phyloP scores from a whole-genome alignment of 305 asterid genomes.

The Ilex paraguariensis region DNA sequence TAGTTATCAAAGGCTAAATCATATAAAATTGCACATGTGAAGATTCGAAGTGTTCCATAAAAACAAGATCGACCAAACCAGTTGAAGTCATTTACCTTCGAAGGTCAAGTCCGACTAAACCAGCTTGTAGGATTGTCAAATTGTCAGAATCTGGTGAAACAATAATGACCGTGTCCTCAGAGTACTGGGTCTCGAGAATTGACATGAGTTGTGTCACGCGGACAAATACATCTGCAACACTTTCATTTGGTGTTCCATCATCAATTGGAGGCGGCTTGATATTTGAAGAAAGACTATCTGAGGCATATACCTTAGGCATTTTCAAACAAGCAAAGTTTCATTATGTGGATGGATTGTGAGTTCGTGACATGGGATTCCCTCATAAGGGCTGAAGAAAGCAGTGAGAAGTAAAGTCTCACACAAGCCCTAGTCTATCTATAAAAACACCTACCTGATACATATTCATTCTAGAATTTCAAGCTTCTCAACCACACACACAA shows the following conservation, averaged over 20 bases:
- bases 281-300: slow-evolving; percentile 66
- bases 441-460: too few relatives aligned
- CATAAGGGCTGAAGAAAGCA: too few relatives aligned
- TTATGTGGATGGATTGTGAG: too few relatives aligned
- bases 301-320: slow-evolving; percentile 48
- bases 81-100: slow-evolving; percentile 45
- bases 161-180: slow-evolving; percentile 68
- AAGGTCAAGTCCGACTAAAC: slow-evolving; percentile 76
- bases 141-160: slow-evolving; percentile 94
- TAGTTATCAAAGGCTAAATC: too few relatives aligned
- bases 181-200: slow-evolving; percentile 84
- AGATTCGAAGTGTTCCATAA: too few relatives aligned
- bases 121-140: slow-evolving; percentile 74
- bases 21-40: too few relatives aligned
- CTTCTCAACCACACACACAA: slow-evolving; percentile 3
- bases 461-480: background rate
- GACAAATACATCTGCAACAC: slow-evolving; percentile 83
- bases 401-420: too few relatives aligned
- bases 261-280: slow-evolving; percentile 77
- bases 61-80: too few relatives aligned
- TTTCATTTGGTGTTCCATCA: slow-evolving; percentile 91
- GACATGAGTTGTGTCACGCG: slow-evolving; percentile 96
- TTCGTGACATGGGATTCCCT: too few relatives aligned
- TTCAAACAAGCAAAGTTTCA: too few relatives aligned
- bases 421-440: too few relatives aligned